Percentiles rank a stretch among this genome's conserved stretches.
Conservation (phyloP, 805 yeast species). For the Nakazawaea laoshanensis region DNA sequence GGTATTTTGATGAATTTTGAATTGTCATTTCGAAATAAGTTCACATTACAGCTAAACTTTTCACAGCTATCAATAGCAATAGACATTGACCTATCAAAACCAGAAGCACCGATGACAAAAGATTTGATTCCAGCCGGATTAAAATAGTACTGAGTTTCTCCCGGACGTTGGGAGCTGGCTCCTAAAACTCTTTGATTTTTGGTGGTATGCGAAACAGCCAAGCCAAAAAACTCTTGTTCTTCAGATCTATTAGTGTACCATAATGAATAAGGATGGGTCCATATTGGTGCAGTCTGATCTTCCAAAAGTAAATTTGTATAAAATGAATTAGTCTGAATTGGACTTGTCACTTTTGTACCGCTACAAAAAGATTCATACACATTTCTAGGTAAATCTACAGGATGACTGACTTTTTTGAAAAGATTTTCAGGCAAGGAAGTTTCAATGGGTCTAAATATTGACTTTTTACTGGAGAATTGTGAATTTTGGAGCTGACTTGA, state of each 20-base stretch:
- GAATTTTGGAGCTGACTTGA: too few species aligned
- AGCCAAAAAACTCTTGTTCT: constrained; percentile 38
- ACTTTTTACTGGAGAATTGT: too few species aligned
- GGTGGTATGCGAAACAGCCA: constrained; percentile 60
- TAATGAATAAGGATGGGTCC: constrained; percentile 77
- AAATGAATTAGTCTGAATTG: constrained; percentile 72
- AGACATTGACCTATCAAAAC: constrained; percentile 21
- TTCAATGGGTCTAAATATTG: constrained; percentile 2
- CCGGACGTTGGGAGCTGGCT: constrained; percentile 38
- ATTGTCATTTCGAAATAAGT: constrained; percentile 15
- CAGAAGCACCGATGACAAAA: constrained; percentile 39
- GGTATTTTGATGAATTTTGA: constrained; percentile 41
- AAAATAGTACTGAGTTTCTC: constrained; percentile 41
- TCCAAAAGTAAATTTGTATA: constrained; percentile 66
- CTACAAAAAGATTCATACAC: background rate
- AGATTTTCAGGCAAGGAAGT: constrained; percentile 14
- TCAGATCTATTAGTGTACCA: constrained; percentile 46
- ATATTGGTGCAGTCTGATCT: constrained; percentile 57
- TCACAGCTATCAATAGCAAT: constrained; percentile 22
- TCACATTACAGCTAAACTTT: constrained; percentile 20
- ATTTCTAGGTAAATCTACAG: constrained; percentile 2
- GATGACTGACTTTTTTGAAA: constrained; percentile 3
- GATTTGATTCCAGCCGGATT: constrained; percentile 63
- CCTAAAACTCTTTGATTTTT: constrained; percentile 60
- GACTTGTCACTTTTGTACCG: constrained; percentile 14